Evolutionary conservation across 441 rosid genomes (phyloP), one percentile per base, ranked within the genome.

Genomic region (Adansonia gregorii): DNA sequence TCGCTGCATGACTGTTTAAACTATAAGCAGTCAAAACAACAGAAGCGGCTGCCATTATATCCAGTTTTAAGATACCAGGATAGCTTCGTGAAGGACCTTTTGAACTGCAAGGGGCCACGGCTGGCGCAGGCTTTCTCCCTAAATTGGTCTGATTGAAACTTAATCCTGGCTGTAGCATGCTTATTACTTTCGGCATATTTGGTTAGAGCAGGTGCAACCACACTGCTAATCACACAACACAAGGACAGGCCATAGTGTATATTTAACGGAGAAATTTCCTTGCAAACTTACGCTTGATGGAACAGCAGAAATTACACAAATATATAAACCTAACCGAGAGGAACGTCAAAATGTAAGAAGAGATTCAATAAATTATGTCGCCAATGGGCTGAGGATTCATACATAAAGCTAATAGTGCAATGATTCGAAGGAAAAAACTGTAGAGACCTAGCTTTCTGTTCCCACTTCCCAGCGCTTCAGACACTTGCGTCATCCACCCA

Each of bases 61-160:
- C 88, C 0, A 84, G 87, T 70, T 86, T 86, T 20, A 80, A 73
- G 56, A 86, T 68, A 49, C 83, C 77, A 4, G 82, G 86, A 65
- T 71, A 79, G 77, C 83, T 85, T 2, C 70, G 74, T 8, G 88
- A 84, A 4, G 91, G 93, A 6, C 91, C 93, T 59, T 87, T 84
- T 1, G 90, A 88, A 35, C 78, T 79, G 81, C 80, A 88, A 22
- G 12, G 22, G 8, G 93, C 82, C 19, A 64, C 80, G 6, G 78
- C 74, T 8, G 91, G 89, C 4, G 91, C 89, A 6, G 86, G 85
- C 78, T 82, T 78, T 24, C 81, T 76, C 31, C 85, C 85, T 2
- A 81, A 10, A 72, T 76, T 39, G 24, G 90, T 89, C 72, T 83
- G 77, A 52, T 31, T 82, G 89, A 77, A 89, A 87, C 41, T 78